Conservation (phyloP, 1,284 basidiomycete genomes). For the Termitomyces sp. region DNA sequence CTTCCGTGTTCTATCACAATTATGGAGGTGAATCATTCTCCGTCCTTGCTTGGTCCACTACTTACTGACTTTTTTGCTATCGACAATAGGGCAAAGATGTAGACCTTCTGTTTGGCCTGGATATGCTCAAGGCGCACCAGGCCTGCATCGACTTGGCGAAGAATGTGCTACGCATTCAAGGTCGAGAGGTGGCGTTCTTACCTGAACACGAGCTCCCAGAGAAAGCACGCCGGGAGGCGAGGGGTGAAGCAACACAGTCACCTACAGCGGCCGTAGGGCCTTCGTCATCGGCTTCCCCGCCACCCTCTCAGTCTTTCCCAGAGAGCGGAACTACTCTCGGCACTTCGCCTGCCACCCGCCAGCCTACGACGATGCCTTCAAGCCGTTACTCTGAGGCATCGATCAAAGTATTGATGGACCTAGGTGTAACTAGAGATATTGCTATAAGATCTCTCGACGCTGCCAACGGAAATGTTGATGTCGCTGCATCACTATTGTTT, state of each 20-base stretch:
- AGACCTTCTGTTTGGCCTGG: constrained; percentile 91
- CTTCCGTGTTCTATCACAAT: constrained; percentile 93
- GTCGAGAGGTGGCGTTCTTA: constrained; percentile 82
- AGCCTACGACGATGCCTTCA: constrained; percentile 9
- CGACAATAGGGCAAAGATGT: constrained; percentile 72
- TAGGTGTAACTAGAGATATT: constrained; percentile 72
- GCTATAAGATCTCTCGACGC: constrained; percentile 78
- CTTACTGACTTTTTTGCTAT: neutral
- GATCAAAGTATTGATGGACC: constrained; percentile 57
- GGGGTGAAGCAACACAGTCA: constrained; percentile 11
- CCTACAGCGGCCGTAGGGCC: neutral
- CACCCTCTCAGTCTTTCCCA: constrained; percentile 43
- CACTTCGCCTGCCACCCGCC: constrained; percentile 13
- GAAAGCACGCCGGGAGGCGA: constrained; percentile 47
- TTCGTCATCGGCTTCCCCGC: constrained; percentile 11
- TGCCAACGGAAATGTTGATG: constrained; percentile 81
- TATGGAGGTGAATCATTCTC: constrained; percentile 68
- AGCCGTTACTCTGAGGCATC: constrained; percentile 43
- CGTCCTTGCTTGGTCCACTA: neutral
- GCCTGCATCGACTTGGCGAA: constrained; percentile 92
- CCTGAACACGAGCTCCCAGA: constrained; percentile 92
- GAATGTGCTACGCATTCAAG: constrained; percentile 84
- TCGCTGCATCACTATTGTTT: constrained; percentile 87
- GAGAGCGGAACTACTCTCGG: constrained; percentile 57
- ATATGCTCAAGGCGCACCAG: constrained; percentile 98